Evolutionary conservation across 352 stramenopile genomes (phyloP).

Genomic region (Phytopythium ostracodes): DNA sequence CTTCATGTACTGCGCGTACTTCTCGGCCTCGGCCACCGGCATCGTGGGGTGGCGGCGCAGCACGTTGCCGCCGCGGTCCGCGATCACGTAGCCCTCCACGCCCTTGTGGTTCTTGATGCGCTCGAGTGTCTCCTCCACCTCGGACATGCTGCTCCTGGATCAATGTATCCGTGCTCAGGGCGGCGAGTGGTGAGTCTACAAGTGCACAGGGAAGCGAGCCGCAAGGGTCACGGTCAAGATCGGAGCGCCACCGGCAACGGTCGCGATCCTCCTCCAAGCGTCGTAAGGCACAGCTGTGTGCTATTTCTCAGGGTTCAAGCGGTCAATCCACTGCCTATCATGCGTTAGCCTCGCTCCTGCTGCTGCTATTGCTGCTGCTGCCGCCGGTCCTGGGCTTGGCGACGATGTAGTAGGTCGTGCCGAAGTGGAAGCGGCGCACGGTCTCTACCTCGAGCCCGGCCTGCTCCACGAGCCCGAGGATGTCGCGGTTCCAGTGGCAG

Average conservation of each 20-base stretch:
- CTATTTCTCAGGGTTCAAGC: too few species aligned
- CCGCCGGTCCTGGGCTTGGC: constrained; percentile 27
- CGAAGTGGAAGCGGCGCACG: constrained; percentile 92
- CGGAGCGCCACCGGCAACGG: background rate
- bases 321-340: background rate
- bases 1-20: constrained; percentile 90
- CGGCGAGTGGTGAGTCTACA: background rate
- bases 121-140: constrained; percentile 94
- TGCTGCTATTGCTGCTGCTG: too few species aligned
- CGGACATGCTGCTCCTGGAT: constrained; percentile 45
- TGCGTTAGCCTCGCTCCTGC: background rate
- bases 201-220: too few species aligned
- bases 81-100: constrained; percentile 95
- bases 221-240: background rate
- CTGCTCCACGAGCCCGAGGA: constrained; percentile 82
- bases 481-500: constrained; percentile 96
- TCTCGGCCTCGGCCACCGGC: constrained; percentile 87
- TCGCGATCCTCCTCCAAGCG: background rate
- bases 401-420: constrained; percentile 92
- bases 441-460: constrained; percentile 86
- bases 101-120: constrained; percentile 94
- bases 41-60: constrained; percentile 89
- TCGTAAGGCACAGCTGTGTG: too few species aligned
- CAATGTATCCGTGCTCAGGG: background rate
- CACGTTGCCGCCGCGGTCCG: constrained; percentile 87